Evolutionary conservation across 148 eudicot species (phyloP), one percentile per base, ranked within the genome.

Genomic region (Silene uniflora): DNA sequence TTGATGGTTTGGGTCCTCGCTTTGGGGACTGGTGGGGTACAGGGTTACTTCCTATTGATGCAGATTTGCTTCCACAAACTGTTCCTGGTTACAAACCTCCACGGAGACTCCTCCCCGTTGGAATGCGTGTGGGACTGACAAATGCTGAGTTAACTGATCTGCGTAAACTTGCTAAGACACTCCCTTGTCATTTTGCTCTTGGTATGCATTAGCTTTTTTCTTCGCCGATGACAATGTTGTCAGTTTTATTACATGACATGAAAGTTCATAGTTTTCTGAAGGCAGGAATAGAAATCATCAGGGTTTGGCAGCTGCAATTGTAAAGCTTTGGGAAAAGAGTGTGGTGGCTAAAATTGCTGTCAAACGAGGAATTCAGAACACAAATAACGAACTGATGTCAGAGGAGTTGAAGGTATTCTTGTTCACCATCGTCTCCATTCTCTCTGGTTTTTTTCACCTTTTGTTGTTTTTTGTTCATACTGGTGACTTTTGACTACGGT

Each of bases 21-120:
- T 95, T 92, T 86, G 89, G 87, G 73, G 97, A 95, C 73, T 95
- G 98, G 98, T 95, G 98, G 98, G 98, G 97, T 24, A 95, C 93
- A 23, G 96, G 96, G 79, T 58, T 95, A 72, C 93, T 92, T 76
- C 98, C 98, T 73, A 86, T 95, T 77, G 98, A 95, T 85, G 98
- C 89, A 77, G 98, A 95, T 88, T 86, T 89, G 80, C 98, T 95
- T 81, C 91, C 96, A 75, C 93, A 83, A 79, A 85, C 89, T 27
- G 72, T 95, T 82, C 97, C 96, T 60, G 93, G 83, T 64, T 95
- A 85, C 77, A 95, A 82, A 75, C 86, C 98, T 71, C 97, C 98
- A 73, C 82, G 89, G 77, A 88, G 98, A 84, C 89, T 95, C 78
- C 91, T 95, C 76, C 98, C 98, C 24, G 85, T 86, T 73, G 96